Base-by-base conservation (phyloP, 2,329 filamentous ascomycete genomes). In the Teratosphaeria zuluensis region DNA sequence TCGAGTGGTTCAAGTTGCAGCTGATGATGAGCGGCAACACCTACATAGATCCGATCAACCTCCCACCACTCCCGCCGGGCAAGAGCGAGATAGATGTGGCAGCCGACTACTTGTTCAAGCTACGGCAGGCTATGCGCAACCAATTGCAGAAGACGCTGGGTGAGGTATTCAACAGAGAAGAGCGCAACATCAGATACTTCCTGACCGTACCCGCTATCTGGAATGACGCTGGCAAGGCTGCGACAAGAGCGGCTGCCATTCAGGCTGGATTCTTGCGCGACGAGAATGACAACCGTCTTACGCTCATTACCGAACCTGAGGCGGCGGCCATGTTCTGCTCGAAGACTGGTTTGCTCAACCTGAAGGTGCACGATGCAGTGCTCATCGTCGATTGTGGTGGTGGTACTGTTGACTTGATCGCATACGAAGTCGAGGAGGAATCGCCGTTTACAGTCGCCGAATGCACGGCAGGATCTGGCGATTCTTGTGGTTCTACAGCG, bases 1-100 rank as follows among this genome's bases (percentile, higher is more conserved):
- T 97, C 28, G 94, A 97, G 78, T 99, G 94, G 94, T 97, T 99
- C 83, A 97, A 97, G 81, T 83, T 99, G 66, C 94, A 99, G 78
- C 85, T 99, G 59, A 97, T 97, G 94, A 83, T 96, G 63, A 96
- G 91, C 61, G 94, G 94, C 63, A 97, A 97, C 81, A 97, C 94
- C 52, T 97, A 97, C 75, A 97, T 97, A 72, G 94, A 97, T 75
- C 94, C 94, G 62, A 97, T 97, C 79, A 97, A 97, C 82, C 84
- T 99, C 65, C 94, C 94, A 54, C 94, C 94, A 64, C 88, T 97
- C 73, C 94, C 94, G 54, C 92, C 92, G 53, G 94, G 94, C 76
- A 97, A 97, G 80, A 96, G 92, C 30, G 94, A 97, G 77, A 96
- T 97, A 75, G 94, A 99, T 76, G 94, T 97, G 56, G 92, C 94